Percentiles rank a stretch among this genome's conserved stretches.
phyloP scores from a whole-genome alignment of 2,329 filamentous ascomycete species.

The Xylariaceae sp. region DNA sequence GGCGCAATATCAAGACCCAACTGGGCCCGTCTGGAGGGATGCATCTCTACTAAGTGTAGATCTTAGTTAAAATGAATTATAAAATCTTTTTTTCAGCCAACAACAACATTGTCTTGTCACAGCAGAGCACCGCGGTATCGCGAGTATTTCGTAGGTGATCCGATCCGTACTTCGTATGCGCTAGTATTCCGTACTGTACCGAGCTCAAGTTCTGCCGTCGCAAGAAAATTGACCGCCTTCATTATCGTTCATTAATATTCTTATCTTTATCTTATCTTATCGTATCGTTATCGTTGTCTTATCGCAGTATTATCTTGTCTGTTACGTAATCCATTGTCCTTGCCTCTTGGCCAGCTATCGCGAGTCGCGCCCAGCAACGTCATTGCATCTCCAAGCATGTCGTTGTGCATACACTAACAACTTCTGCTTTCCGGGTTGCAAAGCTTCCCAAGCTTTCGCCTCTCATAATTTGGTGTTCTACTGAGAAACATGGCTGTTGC shows the following conservation, averaged over 20 bases:
- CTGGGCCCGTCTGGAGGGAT: conserved; percentile 33
- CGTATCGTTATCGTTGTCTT: neutral
- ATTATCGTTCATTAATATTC: conserved; percentile 15
- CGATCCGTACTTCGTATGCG: too few relatives aligned
- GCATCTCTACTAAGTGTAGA: conserved; percentile 24
- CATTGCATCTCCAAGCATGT: neutral
- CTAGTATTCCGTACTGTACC: neutral
- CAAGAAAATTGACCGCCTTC: conserved; percentile 29
- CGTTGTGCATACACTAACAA: neutral
- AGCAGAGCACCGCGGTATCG: too few relatives aligned
- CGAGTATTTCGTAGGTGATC: too few relatives aligned
- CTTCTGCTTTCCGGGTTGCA: neutral
- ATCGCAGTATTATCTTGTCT: neutral
- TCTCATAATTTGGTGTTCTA: neutral
- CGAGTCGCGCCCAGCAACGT: neutral
- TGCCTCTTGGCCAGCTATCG: neutral
- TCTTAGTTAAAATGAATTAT: neutral
- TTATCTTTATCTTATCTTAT: conserved; percentile 1
- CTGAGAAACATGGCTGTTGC: neutral
- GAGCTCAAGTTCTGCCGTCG: conserved; percentile 24
- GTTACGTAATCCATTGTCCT: neutral
- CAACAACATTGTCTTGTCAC: neutral
- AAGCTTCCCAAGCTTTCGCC: neutral
- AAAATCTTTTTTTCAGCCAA: neutral
- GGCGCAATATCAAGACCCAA: conserved; percentile 1